Evolutionary conservation across 306 rosid genomes (phyloP).

Genomic region (Datisca glomerata): DNA sequence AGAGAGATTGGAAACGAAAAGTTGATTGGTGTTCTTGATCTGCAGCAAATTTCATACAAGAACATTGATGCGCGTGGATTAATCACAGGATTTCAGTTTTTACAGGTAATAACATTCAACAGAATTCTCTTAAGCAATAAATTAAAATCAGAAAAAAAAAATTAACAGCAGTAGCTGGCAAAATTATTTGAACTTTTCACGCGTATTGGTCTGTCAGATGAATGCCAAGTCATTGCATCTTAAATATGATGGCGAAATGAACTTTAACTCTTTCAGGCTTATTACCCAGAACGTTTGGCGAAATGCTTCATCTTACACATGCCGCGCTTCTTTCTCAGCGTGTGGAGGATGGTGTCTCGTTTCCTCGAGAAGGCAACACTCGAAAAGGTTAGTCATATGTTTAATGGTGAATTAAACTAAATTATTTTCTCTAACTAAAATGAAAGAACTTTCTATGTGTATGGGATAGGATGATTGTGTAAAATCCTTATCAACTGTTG

Average conservation of each 20-base stretch:
- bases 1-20: slow-evolving; percentile 74
- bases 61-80: slow-evolving; percentile 72
- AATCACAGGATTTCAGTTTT: slow-evolving; percentile 77
- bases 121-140: background rate
- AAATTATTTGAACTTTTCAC: too few relatives aligned
- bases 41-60: slow-evolving; percentile 42
- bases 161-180: too few relatives aligned
- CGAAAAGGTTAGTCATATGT: slow-evolving; percentile 64
- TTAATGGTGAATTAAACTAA: too few relatives aligned
- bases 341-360: slow-evolving; percentile 77
- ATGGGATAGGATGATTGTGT: too few relatives aligned
- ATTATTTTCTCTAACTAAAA: too few relatives aligned
- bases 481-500: too few relatives aligned
- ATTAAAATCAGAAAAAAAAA: too few relatives aligned
- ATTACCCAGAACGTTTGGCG: slow-evolving; percentile 86
- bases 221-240: too few relatives aligned
- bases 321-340: slow-evolving; percentile 83
- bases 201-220: too few relatives aligned
- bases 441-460: too few relatives aligned
- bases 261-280: slow-evolving; percentile 36
- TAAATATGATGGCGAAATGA: background rate
- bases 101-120: slow-evolving; percentile 46
- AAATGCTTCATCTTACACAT: slow-evolving; percentile 59
- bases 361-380: slow-evolving; percentile 75
- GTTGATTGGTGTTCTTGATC: slow-evolving; percentile 67